phyloP scores from a whole-genome alignment of 192 early-diverging fungal genomes.

The Coemansia sp. region DNA sequence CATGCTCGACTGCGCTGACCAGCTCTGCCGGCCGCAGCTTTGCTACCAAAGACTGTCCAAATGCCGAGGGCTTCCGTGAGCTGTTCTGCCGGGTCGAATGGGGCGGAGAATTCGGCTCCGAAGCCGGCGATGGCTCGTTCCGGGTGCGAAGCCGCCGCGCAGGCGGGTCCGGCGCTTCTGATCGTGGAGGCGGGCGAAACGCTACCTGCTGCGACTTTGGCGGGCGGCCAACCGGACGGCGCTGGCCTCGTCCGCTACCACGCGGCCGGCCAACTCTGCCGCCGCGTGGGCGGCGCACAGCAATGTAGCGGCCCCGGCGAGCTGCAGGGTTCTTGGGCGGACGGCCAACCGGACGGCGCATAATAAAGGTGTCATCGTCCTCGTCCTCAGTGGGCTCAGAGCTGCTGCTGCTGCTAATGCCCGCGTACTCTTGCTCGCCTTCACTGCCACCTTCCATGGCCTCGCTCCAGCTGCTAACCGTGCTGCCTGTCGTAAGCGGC shows the following conservation, averaged over 20 bases:
- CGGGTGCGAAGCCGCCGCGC: not conserved
- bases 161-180: slow-evolving; percentile 1
- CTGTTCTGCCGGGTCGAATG: not conserved
- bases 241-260: slow-evolving; percentile 10
- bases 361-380: slow-evolving; percentile 5
- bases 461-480: not conserved
- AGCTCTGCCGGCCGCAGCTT: slow-evolving; percentile 17
- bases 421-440: not conserved
- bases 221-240: slow-evolving; percentile 6
- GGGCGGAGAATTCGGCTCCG: not conserved
- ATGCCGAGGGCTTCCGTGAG: slow-evolving; percentile 5
- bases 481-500: not conserved
- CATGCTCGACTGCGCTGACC: slow-evolving; percentile 15
- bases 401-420: not conserved
- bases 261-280: slow-evolving; percentile 4
- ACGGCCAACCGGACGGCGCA: not conserved
- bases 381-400: slow-evolving; percentile 10
- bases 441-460: slow-evolving; percentile 11
- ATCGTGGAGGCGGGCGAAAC: not conserved
- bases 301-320: not conserved
- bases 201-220: slow-evolving; percentile 4
- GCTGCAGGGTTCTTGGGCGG: slow-evolving; percentile 10
- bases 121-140: not conserved
- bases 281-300: slow-evolving; percentile 1
- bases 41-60: slow-evolving; percentile 17